Evolutionary conservation across 176 grass and related monocot genomes (phyloP), one percentile per base, ranked within the genome.

Genomic region (Avena eriantha): DNA sequence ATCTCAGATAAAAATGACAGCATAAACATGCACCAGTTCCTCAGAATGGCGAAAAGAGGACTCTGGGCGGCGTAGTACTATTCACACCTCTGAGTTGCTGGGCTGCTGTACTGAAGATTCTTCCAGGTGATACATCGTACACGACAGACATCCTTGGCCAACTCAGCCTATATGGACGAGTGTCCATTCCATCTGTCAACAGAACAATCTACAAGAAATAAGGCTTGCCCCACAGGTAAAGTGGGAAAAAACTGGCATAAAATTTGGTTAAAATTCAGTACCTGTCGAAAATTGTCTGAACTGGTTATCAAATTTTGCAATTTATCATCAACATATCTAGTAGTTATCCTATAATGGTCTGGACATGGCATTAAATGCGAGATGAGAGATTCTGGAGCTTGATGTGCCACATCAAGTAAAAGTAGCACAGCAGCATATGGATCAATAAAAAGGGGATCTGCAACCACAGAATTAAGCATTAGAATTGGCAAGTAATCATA

Each of bases 161-260:
- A 58, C 39, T 95, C 69, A 98, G 73, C 90, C 96, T 98, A 86
- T 95, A 95, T 7, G 96, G 92, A 69, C 96, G 91, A 80, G 93
- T 98, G 86, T 98, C 93, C 93, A 95, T 98, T 72, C 96, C 96
- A 94, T 98, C 92, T 95, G 96, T 92, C 81, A 98, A 86, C 80
- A 98, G 84, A 90, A 98, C 93, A 88, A 95, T 94, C 96, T 98
- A 92, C 88, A 91, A 78, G 84, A 90, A 82, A 94, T 95, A 90
- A 98, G 93, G 71, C 53, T 87, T 90, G 64, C 63, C 82, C 80
- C 34, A 80, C 23, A 45, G 4, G 55, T 57, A 67, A 48, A 69
- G 79, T 31, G n/a, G 45, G 87, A 76, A 34, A 23, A 83, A 35
- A 49, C 63, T 50, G 73, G 17, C 71, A 75, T 43, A 83, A 77